These are phyloP conservation scores for Desmodesmus armatus DNA, from an alignment of 139 green algal genomes.

Conservation along the genomic window DNA sequence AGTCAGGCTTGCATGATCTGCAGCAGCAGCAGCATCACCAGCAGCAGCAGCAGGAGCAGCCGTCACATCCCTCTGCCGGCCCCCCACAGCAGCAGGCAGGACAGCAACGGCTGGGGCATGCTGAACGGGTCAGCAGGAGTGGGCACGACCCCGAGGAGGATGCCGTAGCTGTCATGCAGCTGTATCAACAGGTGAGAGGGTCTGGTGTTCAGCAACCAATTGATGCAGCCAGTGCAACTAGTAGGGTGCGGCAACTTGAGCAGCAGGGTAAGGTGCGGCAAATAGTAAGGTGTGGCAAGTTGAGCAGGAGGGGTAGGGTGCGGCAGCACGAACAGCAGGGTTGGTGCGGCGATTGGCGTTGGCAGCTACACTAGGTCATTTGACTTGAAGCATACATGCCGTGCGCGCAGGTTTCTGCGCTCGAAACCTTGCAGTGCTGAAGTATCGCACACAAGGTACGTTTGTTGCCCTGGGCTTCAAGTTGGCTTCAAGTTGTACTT, in stretches of 20 bases:
- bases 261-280: neutral
- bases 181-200: conserved; percentile 24
- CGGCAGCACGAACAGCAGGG: no score
- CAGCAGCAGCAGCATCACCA: no score
- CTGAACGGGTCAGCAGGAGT: neutral
- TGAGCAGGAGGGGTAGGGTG: neutral
- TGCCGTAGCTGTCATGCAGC: conserved; percentile 38
- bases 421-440: no score
- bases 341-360: neutral
- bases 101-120: neutral
- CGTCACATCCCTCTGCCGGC: neutral
- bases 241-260: neutral
- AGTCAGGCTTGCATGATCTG: neutral
- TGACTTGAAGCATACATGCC: no score
- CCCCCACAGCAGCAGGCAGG: neutral
- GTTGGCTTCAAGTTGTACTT: neutral
- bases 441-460: neutral
- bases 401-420: no score
- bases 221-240: neutral
- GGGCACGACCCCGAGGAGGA: conserved; percentile 10
- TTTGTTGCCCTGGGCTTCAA: neutral
- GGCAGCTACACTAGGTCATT: neutral
- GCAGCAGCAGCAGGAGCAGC: no score
- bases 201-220: neutral
- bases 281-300: neutral